Conservation (phyloP, 306 rosid species). For the Trifolium repens region DNA sequence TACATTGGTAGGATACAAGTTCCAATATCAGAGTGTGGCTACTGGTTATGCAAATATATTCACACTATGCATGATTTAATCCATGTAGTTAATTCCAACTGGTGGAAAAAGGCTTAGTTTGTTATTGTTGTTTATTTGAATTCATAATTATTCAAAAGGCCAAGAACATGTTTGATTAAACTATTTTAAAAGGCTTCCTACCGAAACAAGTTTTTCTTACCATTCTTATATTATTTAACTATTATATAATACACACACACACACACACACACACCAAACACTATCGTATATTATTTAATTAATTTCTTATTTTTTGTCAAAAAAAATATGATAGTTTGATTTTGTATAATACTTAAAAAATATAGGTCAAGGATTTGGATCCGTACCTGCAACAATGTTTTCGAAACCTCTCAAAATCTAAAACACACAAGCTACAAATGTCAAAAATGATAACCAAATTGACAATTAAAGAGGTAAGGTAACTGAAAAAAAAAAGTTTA, state of each 20-base stretch:
- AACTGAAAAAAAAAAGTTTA: neutral
- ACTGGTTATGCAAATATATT: neutral
- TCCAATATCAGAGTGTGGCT: constrained; percentile 1
- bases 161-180: constrained; percentile 3
- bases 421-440: neutral
- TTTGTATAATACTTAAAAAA: neutral
- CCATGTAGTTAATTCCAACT: neutral
- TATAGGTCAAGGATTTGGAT: neutral
- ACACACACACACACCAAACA: too few relatives aligned
- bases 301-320: too few relatives aligned
- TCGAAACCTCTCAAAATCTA: neutral
- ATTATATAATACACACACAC: too few relatives aligned
- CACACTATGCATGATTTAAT: constrained; percentile 2
- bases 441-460: constrained; percentile 22
- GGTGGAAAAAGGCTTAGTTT: neutral
- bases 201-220: constrained; percentile 1
- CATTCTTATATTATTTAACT: too few relatives aligned
- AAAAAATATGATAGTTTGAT: neutral
- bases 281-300: too few relatives aligned
- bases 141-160: constrained; percentile 22
- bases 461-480: constrained; percentile 9
- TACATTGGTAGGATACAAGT: neutral
- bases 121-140: neutral
- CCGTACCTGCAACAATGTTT: neutral
- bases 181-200: neutral